Conservation (phyloP, 2,329 filamentous ascomycete species). For the Verticillium tricorpus region DNA sequence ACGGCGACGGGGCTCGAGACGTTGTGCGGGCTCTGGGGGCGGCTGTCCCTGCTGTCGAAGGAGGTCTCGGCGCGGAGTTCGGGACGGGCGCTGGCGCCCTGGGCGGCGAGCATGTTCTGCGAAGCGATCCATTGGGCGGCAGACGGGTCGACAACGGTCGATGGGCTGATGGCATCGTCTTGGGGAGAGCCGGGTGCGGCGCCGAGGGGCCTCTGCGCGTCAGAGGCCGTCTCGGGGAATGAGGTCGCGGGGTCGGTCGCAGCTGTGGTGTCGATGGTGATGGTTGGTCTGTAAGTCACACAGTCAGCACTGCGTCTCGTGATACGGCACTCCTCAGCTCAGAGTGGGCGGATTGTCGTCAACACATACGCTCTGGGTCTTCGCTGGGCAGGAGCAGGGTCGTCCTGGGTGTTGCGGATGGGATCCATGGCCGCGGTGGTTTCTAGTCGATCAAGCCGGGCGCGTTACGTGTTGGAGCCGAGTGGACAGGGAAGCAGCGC, state of each 20-base stretch:
- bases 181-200: slow-evolving; percentile 29
- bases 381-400: slow-evolving; percentile 10
- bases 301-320: neutral
- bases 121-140: slow-evolving; percentile 19
- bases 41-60: slow-evolving; percentile 62
- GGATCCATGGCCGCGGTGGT: slow-evolving; percentile 7
- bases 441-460: neutral
- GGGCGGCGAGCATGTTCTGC: slow-evolving; percentile 18
- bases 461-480: neutral
- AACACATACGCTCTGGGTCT: slow-evolving; percentile 33
- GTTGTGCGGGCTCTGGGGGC: slow-evolving; percentile 69
- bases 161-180: slow-evolving; percentile 36
- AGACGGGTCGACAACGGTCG: slow-evolving; percentile 28
- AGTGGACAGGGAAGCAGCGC: neutral
- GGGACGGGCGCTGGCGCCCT: slow-evolving; percentile 19
- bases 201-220: slow-evolving; percentile 16
- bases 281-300: slow-evolving; percentile 41
- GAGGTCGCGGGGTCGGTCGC: slow-evolving; percentile 21
- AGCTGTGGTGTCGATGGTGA: slow-evolving; percentile 50
- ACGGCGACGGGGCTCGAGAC: slow-evolving; percentile 55
- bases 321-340: neutral
- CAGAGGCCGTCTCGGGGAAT: slow-evolving; percentile 22
- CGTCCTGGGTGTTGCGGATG: slow-evolving; percentile 7
- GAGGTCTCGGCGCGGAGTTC: slow-evolving; percentile 53
- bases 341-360: neutral